phyloP scores from a whole-genome alignment of 1,284 basidiomycete genomes.

The Leccinum subrobustum region DNA sequence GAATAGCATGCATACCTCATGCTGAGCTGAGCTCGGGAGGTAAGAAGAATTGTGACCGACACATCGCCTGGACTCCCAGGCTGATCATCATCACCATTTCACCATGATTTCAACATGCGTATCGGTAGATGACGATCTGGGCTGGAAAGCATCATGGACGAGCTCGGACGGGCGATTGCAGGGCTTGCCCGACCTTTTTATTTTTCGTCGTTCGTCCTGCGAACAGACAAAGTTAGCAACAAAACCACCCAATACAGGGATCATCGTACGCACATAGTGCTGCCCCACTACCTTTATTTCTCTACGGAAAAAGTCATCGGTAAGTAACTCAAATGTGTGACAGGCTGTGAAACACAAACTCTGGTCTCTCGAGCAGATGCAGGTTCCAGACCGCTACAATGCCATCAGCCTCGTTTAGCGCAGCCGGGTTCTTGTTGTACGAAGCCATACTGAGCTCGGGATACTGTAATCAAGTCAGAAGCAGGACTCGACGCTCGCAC shows the following conservation, averaged over 20 bases:
- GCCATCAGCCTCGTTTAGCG: conserved; percentile 92
- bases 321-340: not conserved
- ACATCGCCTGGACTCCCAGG: not conserved
- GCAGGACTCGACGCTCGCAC: not conserved
- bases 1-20: not conserved
- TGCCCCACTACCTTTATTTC: not conserved
- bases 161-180: not conserved
- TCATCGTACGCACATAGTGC: not conserved
- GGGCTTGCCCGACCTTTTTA: not conserved
- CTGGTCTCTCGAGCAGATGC: too few species aligned
- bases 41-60: not conserved
- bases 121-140: not conserved
- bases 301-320: not conserved
- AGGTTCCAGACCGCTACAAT: conserved; percentile 92
- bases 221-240: not conserved
- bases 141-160: not conserved
- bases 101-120: not conserved
- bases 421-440: conserved; percentile 94
- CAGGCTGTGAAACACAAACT: not conserved
- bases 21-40: not conserved
- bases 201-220: not conserved
- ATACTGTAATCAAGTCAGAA: conserved; percentile 56
- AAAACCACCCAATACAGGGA: not conserved
- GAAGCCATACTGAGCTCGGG: conserved; percentile 87
- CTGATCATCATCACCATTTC: not conserved